These are phyloP conservation scores for Dipodascus geniculatus DNA, from an alignment of 805 yeast genomes.

Conservation along the genomic window DNA sequence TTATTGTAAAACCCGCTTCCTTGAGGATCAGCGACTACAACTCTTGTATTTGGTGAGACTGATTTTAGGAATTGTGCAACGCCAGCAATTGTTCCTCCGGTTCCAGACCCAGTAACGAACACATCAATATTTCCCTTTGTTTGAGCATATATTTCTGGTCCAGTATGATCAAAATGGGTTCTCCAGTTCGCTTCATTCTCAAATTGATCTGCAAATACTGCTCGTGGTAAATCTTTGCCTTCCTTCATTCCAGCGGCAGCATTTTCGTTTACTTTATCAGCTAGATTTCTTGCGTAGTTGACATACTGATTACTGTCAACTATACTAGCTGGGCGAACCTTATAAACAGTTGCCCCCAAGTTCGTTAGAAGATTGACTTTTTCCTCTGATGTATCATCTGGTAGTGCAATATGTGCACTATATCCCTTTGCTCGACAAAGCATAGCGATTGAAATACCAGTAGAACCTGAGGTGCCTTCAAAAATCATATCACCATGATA, in stretches of 20 bases:
- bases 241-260: not conserved
- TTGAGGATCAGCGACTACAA: constrained; percentile 86
- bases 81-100: constrained; percentile 97
- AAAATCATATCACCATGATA: constrained; percentile 61
- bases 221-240: constrained; percentile 31
- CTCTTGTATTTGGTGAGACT: constrained; percentile 30
- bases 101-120: constrained; percentile 88
- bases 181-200: constrained; percentile 89
- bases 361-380: constrained; percentile 59
- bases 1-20: constrained; percentile 87
- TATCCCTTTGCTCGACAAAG: constrained; percentile 85
- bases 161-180: constrained; percentile 71
- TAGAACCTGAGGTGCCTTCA: constrained; percentile 96
- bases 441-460: constrained; percentile 89
- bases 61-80: constrained; percentile 64
- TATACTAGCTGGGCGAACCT: constrained; percentile 88
- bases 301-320: constrained; percentile 92
- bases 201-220: constrained; percentile 90
- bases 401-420: constrained; percentile 83
- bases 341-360: constrained; percentile 73
- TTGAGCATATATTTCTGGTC: constrained; percentile 84
- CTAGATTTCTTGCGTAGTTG: constrained; percentile 66
- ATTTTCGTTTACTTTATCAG: constrained; percentile 32
- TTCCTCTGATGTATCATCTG: constrained; percentile 85
- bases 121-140: constrained; percentile 52